Evolutionary conservation across 2,329 filamentous ascomycete species (phyloP), one percentile per base, ranked within the genome.

Genomic region (Cercospora berteroae): DNA sequence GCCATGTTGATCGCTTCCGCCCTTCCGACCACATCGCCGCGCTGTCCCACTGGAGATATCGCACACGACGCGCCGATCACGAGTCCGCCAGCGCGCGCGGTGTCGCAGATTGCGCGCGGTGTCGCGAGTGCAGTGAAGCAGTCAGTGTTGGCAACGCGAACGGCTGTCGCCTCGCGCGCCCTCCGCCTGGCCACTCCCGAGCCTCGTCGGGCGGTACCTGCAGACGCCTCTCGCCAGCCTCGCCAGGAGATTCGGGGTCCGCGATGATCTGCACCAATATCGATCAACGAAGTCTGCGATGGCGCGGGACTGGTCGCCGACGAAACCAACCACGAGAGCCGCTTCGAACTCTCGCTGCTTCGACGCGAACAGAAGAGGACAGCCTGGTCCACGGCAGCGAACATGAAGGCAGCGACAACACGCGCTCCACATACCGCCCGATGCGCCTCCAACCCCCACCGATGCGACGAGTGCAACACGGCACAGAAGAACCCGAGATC

Each of bases 241-340:
- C 29, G 36, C 29, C 29, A 58, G 12, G n/a, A 48, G 29, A 57
- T 33, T 29, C 29, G 39, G 63, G 55, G 55, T 60, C 55, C 39
- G 63, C 56, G 55, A 60, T 65, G 63, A 65, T 65, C 55, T 59
- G 42, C 63, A 20, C 0, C 5, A 23, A 55, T n/a, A 13, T 23
- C 10, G n/a, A 33, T 56, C 63, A 65, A 65, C 60, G 63, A 50
- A 50, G 52, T 52, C 18, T 25, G 48, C 16, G 9, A 52, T 52
- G 3, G 42, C 42, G n/a, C 42, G 18, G 42, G 42, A 23, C n/a
- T 20, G 20, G 18, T 48, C 42, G 42, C 42, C 42, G 42, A 48
- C 42, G 42, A 48, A 48, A 48, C 5, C 42, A 48, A 48, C 42
- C 42, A 48, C 42, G 42, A 48, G 48, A 52, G 20, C 20, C 20